Conservation (phyloP, 1,284 basidiomycete species). For the Puccinia hordei region DNA sequence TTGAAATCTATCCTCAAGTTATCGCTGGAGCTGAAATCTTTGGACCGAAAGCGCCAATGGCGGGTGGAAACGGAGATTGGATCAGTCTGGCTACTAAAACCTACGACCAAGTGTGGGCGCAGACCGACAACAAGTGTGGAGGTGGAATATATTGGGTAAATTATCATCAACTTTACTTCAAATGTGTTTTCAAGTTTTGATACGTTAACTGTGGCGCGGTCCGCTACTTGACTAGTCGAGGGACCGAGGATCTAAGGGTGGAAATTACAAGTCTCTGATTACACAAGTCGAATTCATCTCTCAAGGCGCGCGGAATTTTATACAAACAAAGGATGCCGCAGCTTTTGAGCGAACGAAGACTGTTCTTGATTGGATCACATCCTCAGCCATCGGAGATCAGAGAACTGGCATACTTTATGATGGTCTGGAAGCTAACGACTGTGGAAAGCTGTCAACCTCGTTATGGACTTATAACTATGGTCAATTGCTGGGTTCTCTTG, state of each 20-base stretch:
- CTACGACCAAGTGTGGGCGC: slow-evolving; percentile 27
- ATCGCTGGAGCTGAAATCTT: slow-evolving; percentile 33
- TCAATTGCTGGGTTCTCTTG: slow-evolving; percentile 34
- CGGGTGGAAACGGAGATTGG: slow-evolving; percentile 27
- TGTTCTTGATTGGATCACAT: slow-evolving; percentile 26
- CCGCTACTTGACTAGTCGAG: background rate
- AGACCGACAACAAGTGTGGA: slow-evolving; percentile 33
- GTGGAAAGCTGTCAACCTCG: slow-evolving; percentile 8
- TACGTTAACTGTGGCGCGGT: background rate
- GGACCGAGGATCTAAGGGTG: slow-evolving; percentile 10
- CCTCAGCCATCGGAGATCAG: slow-evolving; percentile 19
- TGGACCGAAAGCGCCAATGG: slow-evolving; percentile 32
- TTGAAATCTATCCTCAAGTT: slow-evolving; percentile 3
- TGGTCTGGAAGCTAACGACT: slow-evolving; percentile 14
- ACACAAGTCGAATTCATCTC: slow-evolving; percentile 41
- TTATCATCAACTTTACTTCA: background rate
- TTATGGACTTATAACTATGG: slow-evolving; percentile 44
- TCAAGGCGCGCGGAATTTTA: slow-evolving; percentile 43
- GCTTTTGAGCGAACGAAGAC: slow-evolving; percentile 27
- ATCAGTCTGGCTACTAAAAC: slow-evolving; percentile 38
- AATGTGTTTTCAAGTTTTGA: background rate
- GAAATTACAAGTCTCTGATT: slow-evolving; percentile 42
- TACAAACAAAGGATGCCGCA: slow-evolving; percentile 7
- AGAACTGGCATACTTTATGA: slow-evolving; percentile 21
- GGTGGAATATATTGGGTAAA: slow-evolving; percentile 46